These are phyloP conservation scores for Paraconiothyrium sp. DNA, from an alignment of 2,329 filamentous ascomycete genomes.

Conservation along the genomic window DNA sequence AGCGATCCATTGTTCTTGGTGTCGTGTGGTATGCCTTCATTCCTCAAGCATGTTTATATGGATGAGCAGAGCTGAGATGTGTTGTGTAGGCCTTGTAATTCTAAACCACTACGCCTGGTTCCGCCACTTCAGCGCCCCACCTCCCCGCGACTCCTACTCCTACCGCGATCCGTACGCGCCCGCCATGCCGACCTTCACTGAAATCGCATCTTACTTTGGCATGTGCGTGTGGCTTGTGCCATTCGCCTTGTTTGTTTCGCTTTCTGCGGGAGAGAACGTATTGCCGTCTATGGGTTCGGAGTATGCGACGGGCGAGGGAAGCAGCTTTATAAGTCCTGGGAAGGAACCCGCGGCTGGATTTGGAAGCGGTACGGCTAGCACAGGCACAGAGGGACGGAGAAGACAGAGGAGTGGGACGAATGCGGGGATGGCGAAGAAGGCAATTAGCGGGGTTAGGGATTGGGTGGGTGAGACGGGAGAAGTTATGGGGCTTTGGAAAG, in stretches of 20 bases:
- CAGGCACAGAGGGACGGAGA: constrained; percentile 40
- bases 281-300: constrained; percentile 90
- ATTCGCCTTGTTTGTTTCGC: constrained; percentile 91
- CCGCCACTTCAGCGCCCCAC: constrained; percentile 79
- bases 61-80: constrained; percentile 9
- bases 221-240: constrained; percentile 97
- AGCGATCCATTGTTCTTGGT: constrained; percentile 85
- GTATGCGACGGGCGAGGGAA: constrained; percentile 68
- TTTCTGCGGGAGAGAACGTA: constrained; percentile 94
- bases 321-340: constrained; percentile 58
- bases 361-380: constrained; percentile 44
- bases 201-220: constrained; percentile 96
- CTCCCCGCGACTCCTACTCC: constrained; percentile 58
- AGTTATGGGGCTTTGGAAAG: constrained; percentile 69
- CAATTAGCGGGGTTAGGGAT: constrained; percentile 70
- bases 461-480: constrained; percentile 71
- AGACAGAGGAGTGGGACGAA: constrained; percentile 62
- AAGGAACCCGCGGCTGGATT: constrained; percentile 41
- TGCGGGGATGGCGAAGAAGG: constrained; percentile 64
- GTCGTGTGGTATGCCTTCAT: constrained; percentile 73
- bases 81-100: constrained; percentile 74
- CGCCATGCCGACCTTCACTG: constrained; percentile 81
- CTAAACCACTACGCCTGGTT: constrained; percentile 97
- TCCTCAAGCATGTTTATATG: neutral
- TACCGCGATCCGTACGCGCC: constrained; percentile 64